Conservation (phyloP, 768 basidiomycete species). For the Lactifluus hygrophoroides region DNA sequence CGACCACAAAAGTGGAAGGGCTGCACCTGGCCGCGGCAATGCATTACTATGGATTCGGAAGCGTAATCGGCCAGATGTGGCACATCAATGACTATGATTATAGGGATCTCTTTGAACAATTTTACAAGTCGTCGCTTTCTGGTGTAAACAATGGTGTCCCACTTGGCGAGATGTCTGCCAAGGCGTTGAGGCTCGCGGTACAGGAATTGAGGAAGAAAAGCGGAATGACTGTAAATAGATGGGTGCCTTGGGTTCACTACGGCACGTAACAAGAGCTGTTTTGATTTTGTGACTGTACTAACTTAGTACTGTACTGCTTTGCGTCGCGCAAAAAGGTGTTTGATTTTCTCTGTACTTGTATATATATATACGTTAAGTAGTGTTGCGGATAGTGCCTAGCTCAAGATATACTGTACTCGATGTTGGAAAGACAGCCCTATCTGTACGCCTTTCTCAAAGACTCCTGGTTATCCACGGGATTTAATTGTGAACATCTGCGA, state of each 20-base stretch:
- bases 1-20: not conserved
- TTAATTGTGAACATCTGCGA: no score
- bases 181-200: not conserved
- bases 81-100: slow-evolving; percentile 7
- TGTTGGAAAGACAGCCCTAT: no score
- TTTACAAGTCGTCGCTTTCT: not conserved
- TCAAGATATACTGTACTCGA: no score
- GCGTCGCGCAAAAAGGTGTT: not conserved
- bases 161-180: not conserved
- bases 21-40: slow-evolving; percentile 15
- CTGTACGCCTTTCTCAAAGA: no score
- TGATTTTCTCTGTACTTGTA: no score
- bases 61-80: slow-evolving; percentile 19
- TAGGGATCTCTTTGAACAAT: not conserved
- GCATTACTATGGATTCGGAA: no score
- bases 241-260: slow-evolving; percentile 13
- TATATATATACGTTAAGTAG: no score
- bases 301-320: not conserved
- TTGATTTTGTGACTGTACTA: no score
- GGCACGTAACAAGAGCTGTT: not conserved
- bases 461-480: no score
- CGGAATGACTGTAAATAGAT: not conserved
- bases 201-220: no score
- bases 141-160: not conserved
- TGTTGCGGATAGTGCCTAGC: no score